Base-by-base conservation (phyloP, 2,329 filamentous ascomycete genomes). In the Aspergillus fijiensis region DNA sequence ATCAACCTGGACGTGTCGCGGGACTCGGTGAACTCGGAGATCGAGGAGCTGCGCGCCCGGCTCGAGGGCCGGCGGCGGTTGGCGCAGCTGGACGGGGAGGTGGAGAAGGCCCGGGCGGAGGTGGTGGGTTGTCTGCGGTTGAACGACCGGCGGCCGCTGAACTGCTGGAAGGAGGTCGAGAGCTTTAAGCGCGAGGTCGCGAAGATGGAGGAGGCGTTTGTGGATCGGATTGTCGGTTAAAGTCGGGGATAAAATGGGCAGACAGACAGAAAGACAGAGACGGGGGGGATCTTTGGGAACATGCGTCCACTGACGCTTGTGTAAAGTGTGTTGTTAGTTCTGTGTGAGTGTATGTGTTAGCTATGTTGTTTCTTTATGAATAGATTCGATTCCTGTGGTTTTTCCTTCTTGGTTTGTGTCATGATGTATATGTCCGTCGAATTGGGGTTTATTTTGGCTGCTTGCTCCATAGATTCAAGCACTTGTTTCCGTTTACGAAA, bases 121-220 rank as follows among this genome's bases (percentile, higher is more conserved):
- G 87, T 97, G 58, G 86, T 95, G 64, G 84, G 85, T 69, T 98
- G 94, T 76, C 81, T 98, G 81, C 83, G 90, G 63, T 84, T 89
- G 71, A 89, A 97, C 76, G 93, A 97, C 78, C 84, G 92, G 65
- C 85, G 92, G 76, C 93, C 94, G 74, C 81, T 97, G 73, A 91
- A 97, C 81, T 98, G 94, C 84, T 97, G 91, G 90, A 85, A 88
- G 77, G 92, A 97, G 84, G 92, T 97, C 25, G 89, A 96, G 80
- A 83, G 82, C 21, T 98, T 98, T 78, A 96, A 93, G 85, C 84
- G 85, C 70, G 91, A 96, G 82, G 93, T 98, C 54, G 87, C 90
- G 68, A 87, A 86, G 80, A 77, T 97, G 77, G 94, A 97, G 85
- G 89, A 87, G 78, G 83, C 83, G 27, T 98, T 96, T 86, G 91